Base-by-base conservation (phyloP, 495 filamentous ascomycete genomes). In the Neurospora discreta region DNA sequence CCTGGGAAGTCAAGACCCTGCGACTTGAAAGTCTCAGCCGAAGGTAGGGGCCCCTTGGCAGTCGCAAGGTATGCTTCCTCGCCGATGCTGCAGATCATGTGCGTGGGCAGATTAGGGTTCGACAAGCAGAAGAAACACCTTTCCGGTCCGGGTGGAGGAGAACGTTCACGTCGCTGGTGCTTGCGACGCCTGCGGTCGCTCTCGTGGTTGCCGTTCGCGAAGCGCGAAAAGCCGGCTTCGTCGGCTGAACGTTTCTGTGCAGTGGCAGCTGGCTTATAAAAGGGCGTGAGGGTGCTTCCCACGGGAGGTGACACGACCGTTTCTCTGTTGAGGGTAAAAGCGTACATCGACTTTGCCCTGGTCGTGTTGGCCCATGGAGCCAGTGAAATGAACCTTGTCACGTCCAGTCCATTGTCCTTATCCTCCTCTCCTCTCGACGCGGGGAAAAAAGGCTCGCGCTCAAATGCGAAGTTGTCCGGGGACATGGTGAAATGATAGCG, bases 51-150 rank as follows among this genome's bases (percentile, higher is more conserved):
- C 0, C 95, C 95, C 81, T 97, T 98, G 67, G 96, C 93, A 39
- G 89, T 95, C 68, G 94, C 95, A 52, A 98, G 83, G 79, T 98
- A 98, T 70, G 88, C 80, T 68, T 97, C 91, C 38, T 90, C 87
- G 65, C 91, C 95, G 75, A 99, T 93, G 33, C 90, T 92, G 74
- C 90, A 90, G 75, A 98, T 90, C 77, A 98, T 92, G 79, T 99
- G 95, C 0, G 90, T 91, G 42, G 91, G 90, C 38, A 96, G 81
- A 70, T 89, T 90, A 20, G 90, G 88, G 78, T 95, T 98, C 10
- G 90, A 91, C 5, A 98, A 85, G 78, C 95, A 99, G 85, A 99
- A 98, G 85, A 95, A 99, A 79, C 95, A 99, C 73, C 89, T 85
- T 30, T 90, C 89, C 0, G 93, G 93, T 4, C 88, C 88, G 5